Conservation (phyloP, 2,329 filamentous ascomycete genomes). For the Periglandula ipomoeae region DNA sequence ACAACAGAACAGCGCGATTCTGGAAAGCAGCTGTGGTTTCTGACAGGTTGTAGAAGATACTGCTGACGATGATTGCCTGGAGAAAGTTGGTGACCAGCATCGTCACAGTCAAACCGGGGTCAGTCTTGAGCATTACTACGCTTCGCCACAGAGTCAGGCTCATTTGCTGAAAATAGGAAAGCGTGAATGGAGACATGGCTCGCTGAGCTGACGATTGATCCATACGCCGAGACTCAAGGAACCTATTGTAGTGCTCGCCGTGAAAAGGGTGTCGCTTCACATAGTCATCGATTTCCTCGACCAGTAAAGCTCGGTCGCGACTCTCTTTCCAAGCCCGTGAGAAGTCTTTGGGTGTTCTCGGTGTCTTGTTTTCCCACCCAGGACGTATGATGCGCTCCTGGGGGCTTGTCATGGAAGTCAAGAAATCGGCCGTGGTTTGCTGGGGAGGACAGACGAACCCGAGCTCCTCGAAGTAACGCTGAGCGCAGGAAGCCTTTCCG, state of each 20-base stretch:
- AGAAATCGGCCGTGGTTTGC: slow-evolving; percentile 61
- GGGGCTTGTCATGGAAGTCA: slow-evolving; percentile 59
- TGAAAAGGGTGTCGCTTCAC: too few species aligned
- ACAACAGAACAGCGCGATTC: slow-evolving; percentile 68
- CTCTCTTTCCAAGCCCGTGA: slow-evolving; percentile 49
- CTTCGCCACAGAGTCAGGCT: slow-evolving; percentile 73
- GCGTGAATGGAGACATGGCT: slow-evolving; percentile 69
- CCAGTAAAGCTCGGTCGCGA: slow-evolving; percentile 37
- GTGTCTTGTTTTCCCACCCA: slow-evolving; percentile 47
- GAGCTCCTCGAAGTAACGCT: slow-evolving; percentile 55
- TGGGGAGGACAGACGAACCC: slow-evolving; percentile 59
- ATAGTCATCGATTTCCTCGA: too few species aligned
- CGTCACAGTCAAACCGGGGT: slow-evolving; percentile 64
- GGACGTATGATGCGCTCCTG: slow-evolving; percentile 45
- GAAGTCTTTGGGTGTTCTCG: slow-evolving; percentile 54
- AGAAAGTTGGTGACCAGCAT: slow-evolving; percentile 62
- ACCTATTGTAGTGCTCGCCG: slow-evolving; percentile 45
- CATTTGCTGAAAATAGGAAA: slow-evolving; percentile 69
- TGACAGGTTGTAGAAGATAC: slow-evolving; percentile 71
- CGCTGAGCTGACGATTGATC: too few species aligned
- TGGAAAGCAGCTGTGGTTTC: slow-evolving; percentile 64
- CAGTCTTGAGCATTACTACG: slow-evolving; percentile 67
- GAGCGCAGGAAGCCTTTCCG: slow-evolving; percentile 50
- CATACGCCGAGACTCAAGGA: slow-evolving; percentile 46
- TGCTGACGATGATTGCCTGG: slow-evolving; percentile 69